These are phyloP conservation scores for Botrytis tulipae DNA, from an alignment of 2,329 filamentous ascomycete genomes.

Conservation along the genomic window DNA sequence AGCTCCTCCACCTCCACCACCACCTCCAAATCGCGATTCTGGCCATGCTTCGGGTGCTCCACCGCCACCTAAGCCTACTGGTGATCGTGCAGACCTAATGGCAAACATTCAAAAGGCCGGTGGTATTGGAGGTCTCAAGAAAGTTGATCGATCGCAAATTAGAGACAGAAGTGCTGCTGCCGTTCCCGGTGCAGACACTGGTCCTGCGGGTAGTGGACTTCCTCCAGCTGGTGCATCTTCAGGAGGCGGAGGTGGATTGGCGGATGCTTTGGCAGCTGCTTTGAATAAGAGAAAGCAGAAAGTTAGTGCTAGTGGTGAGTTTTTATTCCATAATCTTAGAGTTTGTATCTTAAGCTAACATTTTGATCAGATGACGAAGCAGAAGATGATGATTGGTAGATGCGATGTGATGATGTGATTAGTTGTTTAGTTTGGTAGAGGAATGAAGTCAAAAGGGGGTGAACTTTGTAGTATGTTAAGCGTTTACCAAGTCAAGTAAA, in stretches of 20 bases:
- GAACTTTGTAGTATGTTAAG: conserved; percentile 6
- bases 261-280: conserved; percentile 76
- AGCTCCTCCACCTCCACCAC: conserved; percentile 54
- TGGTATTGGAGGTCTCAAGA: conserved; percentile 67
- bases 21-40: conserved; percentile 57
- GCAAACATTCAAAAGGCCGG: conserved; percentile 71
- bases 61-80: conserved; percentile 44
- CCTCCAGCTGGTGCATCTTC: conserved; percentile 54
- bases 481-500: neutral
- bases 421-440: neutral
- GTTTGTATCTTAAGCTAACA: conserved; percentile 34
- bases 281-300: conserved; percentile 85
- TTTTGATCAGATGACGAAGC: conserved; percentile 65
- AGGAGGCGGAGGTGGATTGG: conserved; percentile 65
- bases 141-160: conserved; percentile 69
- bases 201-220: conserved; percentile 51
- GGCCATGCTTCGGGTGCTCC: conserved; percentile 50
- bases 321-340: neutral
- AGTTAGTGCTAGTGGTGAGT: conserved; percentile 92
- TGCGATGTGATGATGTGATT: neutral
- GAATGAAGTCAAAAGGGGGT: neutral
- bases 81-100: conserved; percentile 58
- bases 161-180: conserved; percentile 66
- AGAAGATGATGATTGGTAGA: conserved; percentile 73
- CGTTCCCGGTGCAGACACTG: conserved; percentile 55